A percentile compares a stretch with the other conserved stretches of the same genome.
These are phyloP conservation scores for Eimeria necatrix DNA, from an alignment of 169 alveolate genomes.

Conservation along the genomic window DNA sequence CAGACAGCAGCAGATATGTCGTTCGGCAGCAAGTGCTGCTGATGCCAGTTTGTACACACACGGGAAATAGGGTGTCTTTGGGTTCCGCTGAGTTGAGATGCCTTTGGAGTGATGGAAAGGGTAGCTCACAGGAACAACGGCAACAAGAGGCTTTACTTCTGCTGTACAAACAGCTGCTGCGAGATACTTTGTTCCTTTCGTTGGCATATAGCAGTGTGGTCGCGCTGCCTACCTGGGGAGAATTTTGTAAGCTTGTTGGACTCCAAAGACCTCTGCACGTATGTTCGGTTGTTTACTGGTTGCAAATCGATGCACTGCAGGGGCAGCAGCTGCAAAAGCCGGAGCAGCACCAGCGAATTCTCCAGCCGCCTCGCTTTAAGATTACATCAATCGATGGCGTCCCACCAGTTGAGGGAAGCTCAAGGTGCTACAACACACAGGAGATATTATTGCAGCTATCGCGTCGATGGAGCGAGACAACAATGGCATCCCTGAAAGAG, in stretches of 20 bases:
- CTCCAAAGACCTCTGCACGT: conserved; percentile 53
- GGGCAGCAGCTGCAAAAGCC: conserved; percentile 6
- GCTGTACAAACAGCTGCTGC: conserved; percentile 67
- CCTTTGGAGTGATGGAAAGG: not conserved
- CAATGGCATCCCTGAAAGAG: not conserved
- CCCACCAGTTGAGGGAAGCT: not conserved
- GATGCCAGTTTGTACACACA: conserved; percentile 30
- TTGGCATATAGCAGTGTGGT: not conserved
- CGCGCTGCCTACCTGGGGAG: conserved; percentile 43
- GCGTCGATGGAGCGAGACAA: conserved; percentile 11
- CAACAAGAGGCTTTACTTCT: not conserved
- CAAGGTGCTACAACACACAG: conserved; percentile 15
- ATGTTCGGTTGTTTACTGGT: not conserved
- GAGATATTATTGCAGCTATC: conserved; percentile 41
- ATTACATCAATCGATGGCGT: not conserved
- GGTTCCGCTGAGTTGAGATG: conserved; percentile 22
- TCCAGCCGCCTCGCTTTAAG: not conserved
- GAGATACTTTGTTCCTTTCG: conserved; percentile 12
- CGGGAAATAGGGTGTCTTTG: not conserved
- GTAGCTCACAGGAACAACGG: not conserved
- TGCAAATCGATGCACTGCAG: not conserved
- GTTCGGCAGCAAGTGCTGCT: not conserved
- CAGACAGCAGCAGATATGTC: not conserved
- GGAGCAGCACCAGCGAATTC: not conserved
- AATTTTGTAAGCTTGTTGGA: not conserved